phyloP scores from a whole-genome alignment of 305 asterid species.

The Fraxinus xanthoxyloides region DNA sequence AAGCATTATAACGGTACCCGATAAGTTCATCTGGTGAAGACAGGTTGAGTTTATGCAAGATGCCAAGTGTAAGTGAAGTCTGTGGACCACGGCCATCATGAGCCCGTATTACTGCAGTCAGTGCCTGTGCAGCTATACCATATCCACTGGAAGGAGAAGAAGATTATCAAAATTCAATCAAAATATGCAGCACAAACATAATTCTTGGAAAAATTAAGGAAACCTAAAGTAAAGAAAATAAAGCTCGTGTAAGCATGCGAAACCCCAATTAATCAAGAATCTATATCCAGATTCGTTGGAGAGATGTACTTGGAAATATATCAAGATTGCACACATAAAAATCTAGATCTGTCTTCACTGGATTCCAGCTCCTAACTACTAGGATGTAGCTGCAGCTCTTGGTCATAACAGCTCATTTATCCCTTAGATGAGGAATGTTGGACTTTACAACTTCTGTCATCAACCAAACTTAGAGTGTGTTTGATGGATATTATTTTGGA shows the following conservation, averaged over 20 bases:
- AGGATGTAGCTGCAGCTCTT: not conserved
- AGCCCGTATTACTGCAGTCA: conserved; percentile 80
- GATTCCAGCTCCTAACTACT: not conserved
- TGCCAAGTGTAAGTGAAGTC: conserved; percentile 51
- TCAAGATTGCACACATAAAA: not conserved
- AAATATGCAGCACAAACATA: not conserved
- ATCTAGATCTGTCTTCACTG: not conserved
- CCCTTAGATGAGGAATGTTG: not conserved
- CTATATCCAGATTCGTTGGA: not conserved
- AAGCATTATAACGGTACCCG: conserved; percentile 47
- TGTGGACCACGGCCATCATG: conserved; percentile 82
- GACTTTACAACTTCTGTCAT: not conserved
- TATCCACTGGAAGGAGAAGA: conserved; percentile 60
- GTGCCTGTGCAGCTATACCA: conserved; percentile 82
- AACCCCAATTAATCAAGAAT: not conserved
- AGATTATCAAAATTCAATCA: not conserved
- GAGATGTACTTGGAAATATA: not conserved
- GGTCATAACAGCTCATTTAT: not conserved
- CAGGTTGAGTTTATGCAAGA: conserved; percentile 50
- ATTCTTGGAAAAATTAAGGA: not conserved
- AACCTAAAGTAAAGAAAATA: conserved; percentile 1
- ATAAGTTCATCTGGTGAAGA: conserved; percentile 90
- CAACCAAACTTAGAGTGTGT: not conserved
- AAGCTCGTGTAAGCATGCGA: not conserved
- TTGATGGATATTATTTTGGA: no score